Conservation (phyloP, 345 rosid species). For the Melaleuca quinquenervia region DNA sequence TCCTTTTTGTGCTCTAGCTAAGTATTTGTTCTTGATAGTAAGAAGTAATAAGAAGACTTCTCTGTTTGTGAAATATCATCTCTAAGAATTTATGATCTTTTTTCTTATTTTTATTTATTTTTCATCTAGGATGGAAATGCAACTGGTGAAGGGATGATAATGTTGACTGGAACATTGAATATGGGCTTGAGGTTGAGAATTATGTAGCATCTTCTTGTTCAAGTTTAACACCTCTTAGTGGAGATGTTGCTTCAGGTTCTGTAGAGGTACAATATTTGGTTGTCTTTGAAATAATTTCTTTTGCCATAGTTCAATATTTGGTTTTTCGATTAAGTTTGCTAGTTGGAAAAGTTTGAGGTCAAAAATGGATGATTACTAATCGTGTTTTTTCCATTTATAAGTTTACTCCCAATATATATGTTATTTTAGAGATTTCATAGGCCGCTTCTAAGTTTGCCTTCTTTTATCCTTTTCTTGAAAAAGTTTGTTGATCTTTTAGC, state of each 20-base stretch:
- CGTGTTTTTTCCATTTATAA: not conserved
- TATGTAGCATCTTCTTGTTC: conserved; percentile 11
- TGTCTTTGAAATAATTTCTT: not conserved
- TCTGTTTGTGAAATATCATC: not conserved
- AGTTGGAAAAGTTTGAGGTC: not conserved
- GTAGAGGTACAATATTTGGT: conserved; percentile 11
- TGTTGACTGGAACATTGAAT: conserved; percentile 60
- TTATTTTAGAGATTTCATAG: not conserved
- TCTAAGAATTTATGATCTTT: not conserved
- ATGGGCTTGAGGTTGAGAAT: conserved; percentile 48
- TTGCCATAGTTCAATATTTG: not conserved
- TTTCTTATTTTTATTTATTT: not conserved
- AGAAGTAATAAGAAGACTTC: not conserved
- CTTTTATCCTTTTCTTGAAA: not conserved
- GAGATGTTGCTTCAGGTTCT: conserved; percentile 12
- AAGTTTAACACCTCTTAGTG: conserved; percentile 7
- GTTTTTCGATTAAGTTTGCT: not conserved
- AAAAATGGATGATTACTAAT: not conserved
- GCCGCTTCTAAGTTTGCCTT: not conserved
- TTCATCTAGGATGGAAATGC: conserved; percentile 22
- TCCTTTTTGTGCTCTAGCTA: not conserved
- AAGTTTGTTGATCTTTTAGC: not conserved
- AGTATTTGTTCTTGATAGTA: not conserved
- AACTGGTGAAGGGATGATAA: conserved; percentile 19
- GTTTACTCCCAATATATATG: not conserved